Evolutionary conservation across 805 yeast species (phyloP), one percentile per base, ranked within the genome.

Genomic region (Candida coleopterorum): DNA sequence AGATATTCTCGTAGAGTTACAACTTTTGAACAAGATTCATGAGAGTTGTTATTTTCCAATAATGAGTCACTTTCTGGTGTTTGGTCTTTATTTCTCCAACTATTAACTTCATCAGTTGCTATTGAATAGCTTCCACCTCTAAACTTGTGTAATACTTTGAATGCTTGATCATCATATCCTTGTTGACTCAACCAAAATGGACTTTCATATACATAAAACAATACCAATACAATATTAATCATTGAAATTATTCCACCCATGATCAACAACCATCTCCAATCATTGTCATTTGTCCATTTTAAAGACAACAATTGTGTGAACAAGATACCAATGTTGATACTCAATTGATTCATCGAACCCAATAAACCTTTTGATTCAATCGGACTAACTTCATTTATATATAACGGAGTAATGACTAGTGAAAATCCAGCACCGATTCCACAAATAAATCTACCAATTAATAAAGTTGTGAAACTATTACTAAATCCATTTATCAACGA

Each of bases 401-500:
- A 80, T 42, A 93, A 58, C 0, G 97, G 95, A 0, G 88, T 82
- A 12, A 85, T 78, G 3, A 93, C 97, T 40, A 93, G 73, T 1
- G 90, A 81, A 9, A 80, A 68, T 4, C 98, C 98, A 6, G 96
- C 94, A 2, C 85, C 95, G 2, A 87, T 33, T 0, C 98, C 98
- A 14, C 85, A 75, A 4, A 85, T 48, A 38, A 87, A 70, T 40
- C 98, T 70, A 0, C 97, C 97, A 10, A 74, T 4, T 9, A 77
- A 50, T 43, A 90, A 56, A 1, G 52, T 42, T 3, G 34, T 4
- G 42, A 72, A 73, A 9, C 64, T 48, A 32, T 68, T 60, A 5
- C 84, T 64, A 6, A 62, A 41, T 10, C 79, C 75, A 54, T 83
- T 79, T 8, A 84, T 39, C 3, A 72, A 47, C 0, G 93, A 80